These are phyloP conservation scores for Leccinum arenicola DNA, from an alignment of 768 basidiomycete genomes.

Conservation along the genomic window DNA sequence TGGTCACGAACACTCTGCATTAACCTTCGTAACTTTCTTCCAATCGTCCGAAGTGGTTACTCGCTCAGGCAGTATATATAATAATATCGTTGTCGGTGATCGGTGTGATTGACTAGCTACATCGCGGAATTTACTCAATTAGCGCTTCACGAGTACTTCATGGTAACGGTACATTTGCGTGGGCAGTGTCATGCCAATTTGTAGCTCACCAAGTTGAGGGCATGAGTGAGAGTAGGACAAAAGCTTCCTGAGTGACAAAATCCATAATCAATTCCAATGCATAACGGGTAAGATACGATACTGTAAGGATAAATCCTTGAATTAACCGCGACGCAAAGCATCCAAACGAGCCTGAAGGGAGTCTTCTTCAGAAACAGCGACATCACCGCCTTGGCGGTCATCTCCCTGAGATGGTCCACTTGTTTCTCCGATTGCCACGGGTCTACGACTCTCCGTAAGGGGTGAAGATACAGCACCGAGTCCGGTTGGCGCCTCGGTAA, in stretches of 20 bases:
- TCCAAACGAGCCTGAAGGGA: slow-evolving; percentile 92
- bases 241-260: slow-evolving; percentile 1
- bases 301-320: background rate
- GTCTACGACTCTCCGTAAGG: slow-evolving; percentile 62
- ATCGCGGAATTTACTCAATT: background rate
- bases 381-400: slow-evolving; percentile 39
- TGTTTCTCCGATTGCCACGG: slow-evolving; percentile 83
- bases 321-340: slow-evolving; percentile 73
- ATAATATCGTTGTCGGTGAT: background rate
- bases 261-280: slow-evolving; percentile 8
- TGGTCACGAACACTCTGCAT: background rate
- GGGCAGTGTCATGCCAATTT: background rate
- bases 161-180: no score
- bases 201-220: background rate
- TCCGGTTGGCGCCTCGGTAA: slow-evolving; percentile 79
- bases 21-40: background rate
- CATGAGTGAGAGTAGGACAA: background rate
- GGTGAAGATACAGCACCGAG: slow-evolving; percentile 59
- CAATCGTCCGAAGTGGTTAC: no score
- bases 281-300: slow-evolving; percentile 7
- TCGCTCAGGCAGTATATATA: background rate
- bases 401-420: slow-evolving; percentile 32
- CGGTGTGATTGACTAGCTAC: background rate
- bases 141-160: no score
- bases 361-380: slow-evolving; percentile 73